A percentile compares a stretch with the other conserved stretches of the same genome.
Conservation (phyloP, 2,329 filamentous ascomycete genomes). For the Ophiostoma himal-ulmi region DNA sequence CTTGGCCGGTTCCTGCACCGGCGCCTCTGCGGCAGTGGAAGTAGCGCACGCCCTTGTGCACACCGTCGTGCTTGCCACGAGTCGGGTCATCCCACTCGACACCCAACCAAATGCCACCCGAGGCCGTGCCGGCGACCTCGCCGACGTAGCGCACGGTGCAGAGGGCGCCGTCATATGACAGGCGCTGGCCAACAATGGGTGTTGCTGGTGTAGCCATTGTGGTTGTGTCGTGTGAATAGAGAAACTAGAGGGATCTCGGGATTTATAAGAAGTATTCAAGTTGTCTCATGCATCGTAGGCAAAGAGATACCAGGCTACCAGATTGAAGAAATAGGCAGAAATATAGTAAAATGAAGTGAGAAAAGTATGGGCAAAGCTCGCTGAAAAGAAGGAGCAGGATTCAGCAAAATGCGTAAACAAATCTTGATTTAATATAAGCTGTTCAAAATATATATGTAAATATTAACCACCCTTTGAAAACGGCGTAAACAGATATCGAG, state of each 20-base stretch:
- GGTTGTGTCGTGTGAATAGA: neutral
- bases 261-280: neutral
- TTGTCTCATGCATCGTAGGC: neutral
- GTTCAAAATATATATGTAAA: too few relatives aligned
- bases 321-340: neutral
- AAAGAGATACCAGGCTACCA: neutral
- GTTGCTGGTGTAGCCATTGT: conserved; percentile 1
- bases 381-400: neutral
- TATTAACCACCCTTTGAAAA: neutral
- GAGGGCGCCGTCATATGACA: conserved; percentile 69
- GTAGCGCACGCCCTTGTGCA: conserved; percentile 70
- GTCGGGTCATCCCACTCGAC: conserved; percentile 92
- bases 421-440: too few relatives aligned
- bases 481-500: neutral
- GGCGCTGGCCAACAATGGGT: conserved; percentile 59
- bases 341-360: neutral
- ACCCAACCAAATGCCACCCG: conserved; percentile 79
- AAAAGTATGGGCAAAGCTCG: neutral
- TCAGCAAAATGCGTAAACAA: neutral
- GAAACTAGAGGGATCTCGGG: neutral
- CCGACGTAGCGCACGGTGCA: conserved; percentile 87
- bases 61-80: conserved; percentile 86
- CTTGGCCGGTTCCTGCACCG: too few relatives aligned
- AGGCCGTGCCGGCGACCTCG: conserved; percentile 61
- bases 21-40: conserved; percentile 45